phyloP scores from a whole-genome alignment of 176 grass and related monocot genomes.

The Typha latifolia region DNA sequence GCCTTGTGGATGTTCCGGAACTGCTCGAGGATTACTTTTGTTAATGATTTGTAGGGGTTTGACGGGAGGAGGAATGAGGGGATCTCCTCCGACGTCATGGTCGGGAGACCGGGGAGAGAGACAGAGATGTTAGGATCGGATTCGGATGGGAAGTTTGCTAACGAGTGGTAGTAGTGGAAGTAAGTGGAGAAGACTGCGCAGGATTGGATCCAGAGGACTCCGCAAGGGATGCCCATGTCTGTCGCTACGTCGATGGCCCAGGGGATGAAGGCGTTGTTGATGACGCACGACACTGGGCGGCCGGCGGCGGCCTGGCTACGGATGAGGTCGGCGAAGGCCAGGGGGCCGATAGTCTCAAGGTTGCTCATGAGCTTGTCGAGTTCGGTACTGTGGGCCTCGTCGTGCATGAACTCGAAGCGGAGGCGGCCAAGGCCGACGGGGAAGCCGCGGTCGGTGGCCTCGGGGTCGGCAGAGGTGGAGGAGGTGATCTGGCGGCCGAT shows the following conservation, averaged over 20 bases:
- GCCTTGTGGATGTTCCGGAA: constrained; percentile 41
- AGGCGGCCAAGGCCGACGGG: constrained; percentile 34
- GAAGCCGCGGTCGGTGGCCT: constrained; percentile 22
- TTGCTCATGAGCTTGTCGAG: constrained; percentile 27
- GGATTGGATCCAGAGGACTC: constrained; percentile 79
- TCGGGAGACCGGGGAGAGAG: constrained; percentile 37
- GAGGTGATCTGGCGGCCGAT: constrained; percentile 25
- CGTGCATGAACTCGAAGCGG: constrained; percentile 63
- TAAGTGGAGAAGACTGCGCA: constrained; percentile 65
- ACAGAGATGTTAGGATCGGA: constrained; percentile 22
- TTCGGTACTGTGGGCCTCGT: not conserved
- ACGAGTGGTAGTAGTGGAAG: constrained; percentile 46
- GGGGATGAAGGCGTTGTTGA: constrained; percentile 62
- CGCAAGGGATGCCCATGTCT: constrained; percentile 43
- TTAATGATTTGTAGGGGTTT: constrained; percentile 32
- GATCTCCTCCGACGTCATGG: constrained; percentile 36
- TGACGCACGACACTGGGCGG: constrained; percentile 42
- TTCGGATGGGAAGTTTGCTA: constrained; percentile 39
- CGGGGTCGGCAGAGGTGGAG: constrained; percentile 4
- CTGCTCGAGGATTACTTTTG: constrained; percentile 35
- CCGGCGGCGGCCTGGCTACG: constrained; percentile 30
- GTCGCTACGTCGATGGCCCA: constrained; percentile 51
- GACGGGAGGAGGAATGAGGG: constrained; percentile 67
- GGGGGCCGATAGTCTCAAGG: constrained; percentile 18
- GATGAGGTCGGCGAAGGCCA: constrained; percentile 26